These are phyloP conservation scores for Eutrema japonicum DNA, from an alignment of 345 rosid species.

Conservation along the genomic window DNA sequence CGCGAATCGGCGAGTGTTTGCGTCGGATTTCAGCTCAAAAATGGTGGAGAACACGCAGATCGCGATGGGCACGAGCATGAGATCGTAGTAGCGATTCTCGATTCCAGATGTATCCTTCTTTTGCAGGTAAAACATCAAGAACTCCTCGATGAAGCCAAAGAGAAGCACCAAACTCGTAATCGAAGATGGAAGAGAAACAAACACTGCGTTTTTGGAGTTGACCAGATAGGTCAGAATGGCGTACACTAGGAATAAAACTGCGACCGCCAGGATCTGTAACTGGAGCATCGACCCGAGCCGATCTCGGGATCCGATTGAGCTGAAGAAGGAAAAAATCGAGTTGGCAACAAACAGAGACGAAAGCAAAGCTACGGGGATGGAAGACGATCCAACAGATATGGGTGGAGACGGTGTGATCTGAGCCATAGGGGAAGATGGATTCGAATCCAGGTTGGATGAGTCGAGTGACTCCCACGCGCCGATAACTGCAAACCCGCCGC, in stretches of 20 bases:
- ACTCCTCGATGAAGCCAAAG: constrained; percentile 84
- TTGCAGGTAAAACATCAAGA: constrained; percentile 72
- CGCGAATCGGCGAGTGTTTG: constrained; percentile 39
- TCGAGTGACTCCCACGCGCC: constrained; percentile 62
- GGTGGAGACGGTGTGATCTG: constrained; percentile 37
- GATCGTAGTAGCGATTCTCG: constrained; percentile 81
- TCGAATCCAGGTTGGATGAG: constrained; percentile 41
- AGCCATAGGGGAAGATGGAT: constrained; percentile 45
- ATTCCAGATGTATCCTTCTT: constrained; percentile 70
- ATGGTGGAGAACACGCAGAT: constrained; percentile 63
- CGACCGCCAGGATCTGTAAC: constrained; percentile 64
- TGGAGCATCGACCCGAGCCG: constrained; percentile 73
- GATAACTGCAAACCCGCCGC: constrained; percentile 65
- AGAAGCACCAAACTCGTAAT: constrained; percentile 61
- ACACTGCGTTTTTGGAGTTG: constrained; percentile 32
- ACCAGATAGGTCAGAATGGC: constrained; percentile 56
- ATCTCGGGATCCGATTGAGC: constrained; percentile 57
- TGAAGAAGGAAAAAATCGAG: constrained; percentile 61
- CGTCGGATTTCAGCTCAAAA: constrained; percentile 51
- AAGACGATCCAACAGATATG: constrained; percentile 23
- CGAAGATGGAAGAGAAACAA: constrained; percentile 51
- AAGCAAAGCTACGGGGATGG: constrained; percentile 45
- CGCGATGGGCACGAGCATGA: constrained; percentile 77
- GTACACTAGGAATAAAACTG: constrained; percentile 63
- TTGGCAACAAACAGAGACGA: constrained; percentile 58